Evolutionary conservation across 371 early-diverging fungal genomes (phyloP).

Genomic region (Chytridiales sp.): DNA sequence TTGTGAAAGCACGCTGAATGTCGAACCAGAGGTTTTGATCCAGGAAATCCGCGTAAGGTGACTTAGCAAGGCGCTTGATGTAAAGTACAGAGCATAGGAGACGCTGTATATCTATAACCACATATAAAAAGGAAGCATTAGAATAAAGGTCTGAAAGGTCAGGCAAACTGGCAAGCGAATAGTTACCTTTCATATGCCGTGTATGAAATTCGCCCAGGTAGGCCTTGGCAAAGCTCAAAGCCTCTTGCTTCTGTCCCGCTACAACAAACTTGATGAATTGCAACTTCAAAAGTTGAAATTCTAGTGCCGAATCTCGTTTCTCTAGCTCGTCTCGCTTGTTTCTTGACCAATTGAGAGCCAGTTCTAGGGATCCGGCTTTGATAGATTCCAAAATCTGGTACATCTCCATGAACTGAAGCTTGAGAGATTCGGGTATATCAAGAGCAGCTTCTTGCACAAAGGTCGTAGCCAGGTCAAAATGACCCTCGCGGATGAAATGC

Average conservation of each 20-base stretch:
- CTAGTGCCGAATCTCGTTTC: slow-evolving; percentile 65
- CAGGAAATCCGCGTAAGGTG: slow-evolving; percentile 70
- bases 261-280: slow-evolving; percentile 71
- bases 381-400: slow-evolving; percentile 54
- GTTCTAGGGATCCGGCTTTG: slow-evolving; percentile 44
- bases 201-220: slow-evolving; percentile 68
- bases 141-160: neutral
- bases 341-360: slow-evolving; percentile 76
- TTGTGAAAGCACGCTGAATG: slow-evolving; percentile 72
- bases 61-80: slow-evolving; percentile 46
- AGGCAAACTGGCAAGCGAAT: neutral
- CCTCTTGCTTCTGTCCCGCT: slow-evolving; percentile 36
- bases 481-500: slow-evolving; percentile 88
- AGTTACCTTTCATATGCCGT: slow-evolving; percentile 63
- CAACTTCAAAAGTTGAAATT: slow-evolving; percentile 79
- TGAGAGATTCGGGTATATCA: slow-evolving; percentile 40
- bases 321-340: slow-evolving; percentile 58
- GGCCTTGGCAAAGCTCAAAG: slow-evolving; percentile 70
- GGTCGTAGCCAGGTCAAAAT: slow-evolving; percentile 72
- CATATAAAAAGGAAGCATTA: slow-evolving; percentile 2
- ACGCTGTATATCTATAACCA: slow-evolving; percentile 66
- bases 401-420: slow-evolving; percentile 63
- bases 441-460: slow-evolving; percentile 51
- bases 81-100: slow-evolving; percentile 65
- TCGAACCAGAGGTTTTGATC: slow-evolving; percentile 59